phyloP scores from a whole-genome alignment of 2,329 filamentous ascomycete genomes.

The Botrytis cinerea region DNA sequence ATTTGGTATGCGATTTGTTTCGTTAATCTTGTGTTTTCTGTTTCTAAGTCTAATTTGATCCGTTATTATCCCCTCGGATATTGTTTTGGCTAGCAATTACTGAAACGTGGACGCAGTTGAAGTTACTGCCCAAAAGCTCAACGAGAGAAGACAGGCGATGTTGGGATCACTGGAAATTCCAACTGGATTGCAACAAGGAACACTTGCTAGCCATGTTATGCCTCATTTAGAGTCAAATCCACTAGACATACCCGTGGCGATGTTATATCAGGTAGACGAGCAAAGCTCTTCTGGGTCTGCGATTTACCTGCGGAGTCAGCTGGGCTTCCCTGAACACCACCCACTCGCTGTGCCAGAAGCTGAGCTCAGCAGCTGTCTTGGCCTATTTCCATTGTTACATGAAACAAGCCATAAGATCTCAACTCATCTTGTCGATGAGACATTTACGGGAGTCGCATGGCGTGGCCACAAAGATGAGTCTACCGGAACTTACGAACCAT shows the following conservation, averaged over 20 bases:
- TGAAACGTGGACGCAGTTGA: constrained; percentile 27
- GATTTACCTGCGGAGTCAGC: constrained; percentile 26
- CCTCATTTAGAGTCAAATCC: constrained; percentile 33
- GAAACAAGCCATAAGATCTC: constrained; percentile 30
- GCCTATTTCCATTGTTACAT: constrained; percentile 33
- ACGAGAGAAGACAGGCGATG: constrained; percentile 34
- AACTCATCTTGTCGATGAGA: constrained; percentile 32
- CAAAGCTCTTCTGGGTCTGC: constrained; percentile 26
- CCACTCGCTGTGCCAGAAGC: constrained; percentile 28
- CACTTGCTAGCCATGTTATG: constrained; percentile 30
- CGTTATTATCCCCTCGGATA: background rate
- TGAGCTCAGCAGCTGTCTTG: constrained; percentile 31
- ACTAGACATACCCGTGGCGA: constrained; percentile 36
- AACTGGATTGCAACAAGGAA: constrained; percentile 19
- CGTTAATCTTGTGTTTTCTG: background rate
- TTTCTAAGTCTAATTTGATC: background rate
- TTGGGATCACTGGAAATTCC: constrained; percentile 32
- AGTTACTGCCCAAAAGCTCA: constrained; percentile 34
- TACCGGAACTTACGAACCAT: constrained; percentile 32
- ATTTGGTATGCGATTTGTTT: background rate
- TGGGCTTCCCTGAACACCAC: constrained; percentile 35
- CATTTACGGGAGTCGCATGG: constrained; percentile 31
- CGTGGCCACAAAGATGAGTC: constrained; percentile 22
- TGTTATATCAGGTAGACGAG: constrained; percentile 37
- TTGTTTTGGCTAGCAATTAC: background rate